Evolutionary conservation across 768 basidiomycete species (phyloP), one percentile per base, ranked within the genome.

Genomic region (Leccinum subtestaceum): DNA sequence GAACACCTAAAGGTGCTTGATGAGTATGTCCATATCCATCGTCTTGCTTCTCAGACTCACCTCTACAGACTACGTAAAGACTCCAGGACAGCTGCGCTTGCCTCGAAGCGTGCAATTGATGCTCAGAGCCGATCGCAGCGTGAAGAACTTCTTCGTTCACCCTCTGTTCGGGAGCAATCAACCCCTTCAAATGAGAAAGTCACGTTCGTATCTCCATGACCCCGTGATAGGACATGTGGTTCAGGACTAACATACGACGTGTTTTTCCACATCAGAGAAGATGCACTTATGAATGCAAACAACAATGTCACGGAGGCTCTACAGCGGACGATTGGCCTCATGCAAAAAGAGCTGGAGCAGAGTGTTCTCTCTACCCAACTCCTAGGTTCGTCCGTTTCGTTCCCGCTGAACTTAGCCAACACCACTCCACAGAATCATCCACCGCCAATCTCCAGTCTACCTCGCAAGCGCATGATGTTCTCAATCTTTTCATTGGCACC

Each of bases 291-390:
- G 88, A 86, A 86, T 62, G 87, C 93, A n/a, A 93, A 87, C 56
- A 82, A 89, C 60, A 84, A 95, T 61, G 92, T 99, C 10, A 98
- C 95, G 1, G 88, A 91, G 21, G 85, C 92, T 4, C 78, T 98
- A 9, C 85, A 91, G 50, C 83, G 95, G 36, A 98, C 95, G 4
- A 82, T 93, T 38, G 80, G 77, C 12, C 76, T 93, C 4, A 93
- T 99, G 92, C 93, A 96, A 74, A 84, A 83, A 43, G 97, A 98
- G 67, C 85, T 99, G 2, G 92, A 98, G 67, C 84, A 86, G 23
- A 95, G 92, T 0, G 91, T 95, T 6, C 80, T 96, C 52, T 85
- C 91, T 3, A 81, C 80, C 5, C 95, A 99, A 69, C 84, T 95
- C 70, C 83, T 98, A 38, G 91, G 93, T 90, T 66, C 46, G 78